Evolutionary conservation across 2,329 filamentous ascomycete genomes (phyloP), one percentile per base, ranked within the genome.

Genomic region (Apiospora sp.): DNA sequence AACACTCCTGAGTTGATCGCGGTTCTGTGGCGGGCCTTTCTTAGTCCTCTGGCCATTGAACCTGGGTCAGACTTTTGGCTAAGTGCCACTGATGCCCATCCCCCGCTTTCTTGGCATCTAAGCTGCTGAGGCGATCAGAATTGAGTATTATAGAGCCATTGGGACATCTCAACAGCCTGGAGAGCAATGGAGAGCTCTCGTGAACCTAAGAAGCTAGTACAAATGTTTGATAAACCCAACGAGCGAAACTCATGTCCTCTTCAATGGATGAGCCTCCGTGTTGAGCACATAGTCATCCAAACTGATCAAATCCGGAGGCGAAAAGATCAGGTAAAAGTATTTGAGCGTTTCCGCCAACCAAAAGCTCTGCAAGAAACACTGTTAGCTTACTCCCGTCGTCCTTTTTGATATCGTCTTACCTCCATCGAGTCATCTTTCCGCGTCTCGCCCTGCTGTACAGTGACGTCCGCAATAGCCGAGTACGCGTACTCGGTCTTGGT

Each of bases 291-390:
- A 94, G 10, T 93, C 87, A 80, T 94, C 92, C 78, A 94, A 80
- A 77, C 87, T 92, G 58, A 93, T 84, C 44, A 91, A 77, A n/a
- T 88, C 86, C 4, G 0, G 90, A 14, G 92, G 87, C 27, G 88
- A 90, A 76, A 94, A 94, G 43, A 94, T 87, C 69, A 94, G 80
- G 75, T 92, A 94, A 73, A 93, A 93, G 75, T 94, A 94, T 81
- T 94, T 94, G 73, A 94, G 82, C n/a, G 92, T 94, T 83, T 94
- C 92, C 0, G 90, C 89, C 77, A 92, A 83, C 91, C 92, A 94
- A 77, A 93, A 94, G 73, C 89, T 92, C 84, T 68, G 14, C 41
- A 24, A 19, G n/a, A 1, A 22, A 2, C 24, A 16, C 2, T 48
- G 34, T 37, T 58, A 37, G 51, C n/a, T 14, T 34, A 7, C 7